These are phyloP conservation scores for Teunomyces aglyptinius DNA, from an alignment of 805 yeast genomes.

Conservation along the genomic window DNA sequence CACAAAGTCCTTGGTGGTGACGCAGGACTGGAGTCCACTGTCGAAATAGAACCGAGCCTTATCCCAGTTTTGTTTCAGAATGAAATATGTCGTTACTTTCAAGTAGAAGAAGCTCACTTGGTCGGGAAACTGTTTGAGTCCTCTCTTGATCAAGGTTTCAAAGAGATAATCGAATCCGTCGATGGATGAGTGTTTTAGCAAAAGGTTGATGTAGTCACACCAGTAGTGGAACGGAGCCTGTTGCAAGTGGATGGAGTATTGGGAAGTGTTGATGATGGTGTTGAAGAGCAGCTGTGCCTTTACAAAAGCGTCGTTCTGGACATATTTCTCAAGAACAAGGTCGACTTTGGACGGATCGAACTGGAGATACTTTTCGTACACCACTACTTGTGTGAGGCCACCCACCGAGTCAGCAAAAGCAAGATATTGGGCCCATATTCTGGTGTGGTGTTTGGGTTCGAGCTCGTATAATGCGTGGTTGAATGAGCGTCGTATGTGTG, in stretches of 20 bases:
- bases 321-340: constrained; percentile 27
- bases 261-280: constrained; percentile 29
- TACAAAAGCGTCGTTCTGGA: constrained; percentile 25
- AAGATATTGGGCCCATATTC: constrained; percentile 51
- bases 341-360: constrained; percentile 28
- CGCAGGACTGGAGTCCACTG: constrained; percentile 44
- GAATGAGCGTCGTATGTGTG: constrained; percentile 43
- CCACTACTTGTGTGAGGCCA: constrained; percentile 35
- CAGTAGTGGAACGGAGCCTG: neutral
- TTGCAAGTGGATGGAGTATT: constrained; percentile 12
- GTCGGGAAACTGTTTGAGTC: constrained; percentile 48
- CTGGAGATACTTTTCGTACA: constrained; percentile 31
- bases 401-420: constrained; percentile 46
- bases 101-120: constrained; percentile 52
- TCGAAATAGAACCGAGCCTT: constrained; percentile 39
- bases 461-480: constrained; percentile 49
- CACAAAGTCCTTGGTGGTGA: constrained; percentile 61
- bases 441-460: constrained; percentile 49
- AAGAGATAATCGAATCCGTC: constrained; percentile 1
- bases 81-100: constrained; percentile 48
- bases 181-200: neutral
- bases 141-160: neutral
- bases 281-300: constrained; percentile 32
- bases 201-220: constrained; percentile 2
- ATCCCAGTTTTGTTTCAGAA: constrained; percentile 28